These are phyloP conservation scores for Gautieria morchelliformis DNA, from an alignment of 768 basidiomycete species.

Conservation along the genomic window DNA sequence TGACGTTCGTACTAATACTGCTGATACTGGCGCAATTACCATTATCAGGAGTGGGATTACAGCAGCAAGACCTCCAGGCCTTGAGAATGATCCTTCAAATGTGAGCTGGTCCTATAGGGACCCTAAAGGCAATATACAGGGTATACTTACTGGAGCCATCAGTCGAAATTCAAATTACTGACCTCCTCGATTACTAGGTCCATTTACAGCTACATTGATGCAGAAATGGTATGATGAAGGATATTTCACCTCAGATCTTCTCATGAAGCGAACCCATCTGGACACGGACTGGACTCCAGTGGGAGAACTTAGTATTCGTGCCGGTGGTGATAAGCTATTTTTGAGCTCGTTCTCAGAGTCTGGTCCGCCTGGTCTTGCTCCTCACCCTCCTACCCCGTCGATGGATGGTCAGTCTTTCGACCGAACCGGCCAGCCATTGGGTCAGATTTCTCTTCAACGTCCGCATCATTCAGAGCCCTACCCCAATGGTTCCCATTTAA, in stretches of 20 bases:
- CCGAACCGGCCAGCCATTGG: constrained; percentile 1
- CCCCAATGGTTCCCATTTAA: not conserved
- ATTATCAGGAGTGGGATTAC: not conserved
- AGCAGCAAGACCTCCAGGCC: not conserved
- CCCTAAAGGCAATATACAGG: constrained; percentile 86
- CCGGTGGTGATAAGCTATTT: constrained; percentile 53
- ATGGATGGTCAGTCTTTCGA: not conserved
- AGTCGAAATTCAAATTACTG: too few relatives aligned
- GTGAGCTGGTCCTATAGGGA: constrained; percentile 91
- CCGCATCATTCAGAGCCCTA: not conserved
- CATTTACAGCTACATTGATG: constrained; percentile 84
- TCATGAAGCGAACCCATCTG: constrained; percentile 71
- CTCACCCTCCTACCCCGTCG: constrained; percentile 36
- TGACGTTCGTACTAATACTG: not conserved
- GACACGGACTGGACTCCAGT: constrained; percentile 63
- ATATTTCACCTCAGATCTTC: constrained; percentile 75
- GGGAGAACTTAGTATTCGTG: constrained; percentile 43
- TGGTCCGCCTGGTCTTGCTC: not conserved
- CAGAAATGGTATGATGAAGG: constrained; percentile 91
- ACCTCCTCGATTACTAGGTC: constrained; percentile 39
- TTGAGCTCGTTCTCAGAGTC: constrained; percentile 34
- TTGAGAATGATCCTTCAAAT: constrained; percentile 37
- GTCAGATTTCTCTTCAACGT: not conserved
- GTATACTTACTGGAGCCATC: constrained; percentile 33
- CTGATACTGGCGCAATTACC: not conserved